Conservation (phyloP, 2,329 filamentous ascomycete species). For the Coniochaeta ligniaria region DNA sequence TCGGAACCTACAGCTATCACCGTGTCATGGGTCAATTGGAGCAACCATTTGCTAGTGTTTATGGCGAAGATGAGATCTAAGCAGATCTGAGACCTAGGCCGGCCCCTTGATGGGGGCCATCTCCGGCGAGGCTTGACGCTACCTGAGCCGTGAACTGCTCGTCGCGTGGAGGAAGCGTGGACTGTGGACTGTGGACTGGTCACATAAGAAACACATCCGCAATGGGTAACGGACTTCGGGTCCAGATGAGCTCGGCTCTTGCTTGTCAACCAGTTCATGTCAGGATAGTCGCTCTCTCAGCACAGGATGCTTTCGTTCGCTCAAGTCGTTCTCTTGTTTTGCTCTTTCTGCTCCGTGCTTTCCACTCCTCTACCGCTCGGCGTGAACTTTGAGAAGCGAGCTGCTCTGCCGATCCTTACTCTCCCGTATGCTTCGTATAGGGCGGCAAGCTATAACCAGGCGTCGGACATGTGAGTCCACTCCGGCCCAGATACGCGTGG, state of each 20-base stretch:
- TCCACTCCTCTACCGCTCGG: constrained; percentile 7
- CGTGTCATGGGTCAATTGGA: not conserved
- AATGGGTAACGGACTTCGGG: not conserved
- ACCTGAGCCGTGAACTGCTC: not conserved
- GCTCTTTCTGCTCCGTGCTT: not conserved
- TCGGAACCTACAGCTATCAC: not conserved
- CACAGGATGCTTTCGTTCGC: not conserved
- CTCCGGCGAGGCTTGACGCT: not conserved
- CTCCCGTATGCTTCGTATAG: constrained; percentile 17
- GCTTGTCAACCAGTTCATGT: not conserved
- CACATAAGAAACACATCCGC: not conserved
- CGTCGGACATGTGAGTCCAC: constrained; percentile 14
- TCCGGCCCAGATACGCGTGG: not conserved
- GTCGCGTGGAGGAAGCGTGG: not conserved
- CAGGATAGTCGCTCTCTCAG: not conserved
- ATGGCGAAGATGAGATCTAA: not conserved
- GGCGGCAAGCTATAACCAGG: constrained; percentile 12
- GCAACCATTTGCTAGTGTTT: not conserved
- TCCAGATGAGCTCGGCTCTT: not conserved
- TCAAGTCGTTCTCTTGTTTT: not conserved
- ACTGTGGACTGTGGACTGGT: not conserved
- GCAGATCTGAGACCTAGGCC: not conserved
- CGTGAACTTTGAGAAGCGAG: constrained; percentile 8
- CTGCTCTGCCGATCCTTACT: constrained; percentile 14
- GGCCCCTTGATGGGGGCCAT: not conserved